These are phyloP conservation scores for Tetraselmis striata DNA, from an alignment of 139 green algal species.

Conservation along the genomic window DNA sequence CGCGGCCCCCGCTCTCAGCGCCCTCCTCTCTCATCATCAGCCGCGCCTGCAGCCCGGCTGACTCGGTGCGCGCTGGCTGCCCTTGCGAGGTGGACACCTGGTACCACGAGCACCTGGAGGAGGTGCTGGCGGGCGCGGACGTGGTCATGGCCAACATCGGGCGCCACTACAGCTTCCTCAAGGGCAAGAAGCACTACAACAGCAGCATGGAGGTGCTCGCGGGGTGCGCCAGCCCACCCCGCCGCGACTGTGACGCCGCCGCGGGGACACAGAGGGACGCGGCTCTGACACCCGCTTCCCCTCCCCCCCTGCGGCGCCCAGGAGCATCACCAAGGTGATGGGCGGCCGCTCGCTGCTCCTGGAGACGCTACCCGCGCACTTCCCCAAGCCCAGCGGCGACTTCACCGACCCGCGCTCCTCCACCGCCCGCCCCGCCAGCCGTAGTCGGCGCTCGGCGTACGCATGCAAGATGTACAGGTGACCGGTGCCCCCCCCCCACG, in stretches of 20 bases:
- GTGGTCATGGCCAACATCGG: not conserved
- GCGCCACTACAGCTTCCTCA: not conserved
- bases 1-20: no score
- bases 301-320: not conserved
- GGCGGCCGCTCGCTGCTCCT: not conserved
- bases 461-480: not conserved
- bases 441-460: not conserved
- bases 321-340: not conserved
- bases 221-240: no score
- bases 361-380: not conserved
- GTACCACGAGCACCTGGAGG: not conserved
- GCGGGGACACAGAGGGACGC: no score
- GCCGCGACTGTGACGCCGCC: no score
- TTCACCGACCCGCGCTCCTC: not conserved
- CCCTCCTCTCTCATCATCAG: no score
- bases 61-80: no score
- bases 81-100: not conserved
- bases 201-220: not conserved
- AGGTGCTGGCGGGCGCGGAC: not conserved
- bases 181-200: not conserved
- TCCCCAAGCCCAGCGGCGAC: not conserved
- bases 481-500: not conserved
- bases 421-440: not conserved
- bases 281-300: no score
- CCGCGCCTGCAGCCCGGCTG: no score